These are phyloP conservation scores for Fagopyrum homotropicum DNA, from an alignment of 148 eudicot species.

Conservation along the genomic window DNA sequence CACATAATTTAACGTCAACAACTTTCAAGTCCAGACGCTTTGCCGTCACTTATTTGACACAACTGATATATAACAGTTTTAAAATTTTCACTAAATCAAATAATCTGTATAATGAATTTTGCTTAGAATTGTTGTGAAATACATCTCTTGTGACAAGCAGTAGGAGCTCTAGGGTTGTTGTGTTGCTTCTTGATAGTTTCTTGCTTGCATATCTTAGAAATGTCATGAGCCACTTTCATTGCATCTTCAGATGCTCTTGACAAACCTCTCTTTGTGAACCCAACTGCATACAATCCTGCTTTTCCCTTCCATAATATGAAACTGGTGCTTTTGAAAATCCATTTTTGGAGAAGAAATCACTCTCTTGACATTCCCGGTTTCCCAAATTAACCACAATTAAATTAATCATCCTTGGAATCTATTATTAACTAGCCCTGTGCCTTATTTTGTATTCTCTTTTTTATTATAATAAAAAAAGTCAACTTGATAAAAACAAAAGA, in stretches of 20 bases:
- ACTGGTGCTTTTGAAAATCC: conserved; percentile 83
- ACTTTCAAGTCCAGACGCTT: not conserved
- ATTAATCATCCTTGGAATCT: not conserved
- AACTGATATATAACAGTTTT: no score
- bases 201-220: conserved; percentile 17
- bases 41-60: not conserved
- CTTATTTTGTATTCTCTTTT: not conserved
- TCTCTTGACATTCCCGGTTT: conserved; percentile 29
- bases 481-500: not conserved
- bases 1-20: not conserved
- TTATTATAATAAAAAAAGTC: not conserved
- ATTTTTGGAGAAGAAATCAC: conserved; percentile 62
- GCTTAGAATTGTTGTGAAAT: conserved; percentile 12
- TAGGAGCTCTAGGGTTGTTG: conserved; percentile 14
- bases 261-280: conserved; percentile 83
- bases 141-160: conserved; percentile 13
- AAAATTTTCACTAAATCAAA: not conserved
- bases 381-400: not conserved
- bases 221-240: conserved; percentile 53
- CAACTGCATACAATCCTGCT: conserved; percentile 77
- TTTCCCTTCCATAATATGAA: conserved; percentile 83
- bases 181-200: conserved; percentile 10
- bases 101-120: not conserved
- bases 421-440: not conserved
- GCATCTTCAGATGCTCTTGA: conserved; percentile 75